Evolutionary conservation across 163 green algal species (phyloP), one percentile per base, ranked within the genome.

Genomic region (Prototheca cutis): DNA sequence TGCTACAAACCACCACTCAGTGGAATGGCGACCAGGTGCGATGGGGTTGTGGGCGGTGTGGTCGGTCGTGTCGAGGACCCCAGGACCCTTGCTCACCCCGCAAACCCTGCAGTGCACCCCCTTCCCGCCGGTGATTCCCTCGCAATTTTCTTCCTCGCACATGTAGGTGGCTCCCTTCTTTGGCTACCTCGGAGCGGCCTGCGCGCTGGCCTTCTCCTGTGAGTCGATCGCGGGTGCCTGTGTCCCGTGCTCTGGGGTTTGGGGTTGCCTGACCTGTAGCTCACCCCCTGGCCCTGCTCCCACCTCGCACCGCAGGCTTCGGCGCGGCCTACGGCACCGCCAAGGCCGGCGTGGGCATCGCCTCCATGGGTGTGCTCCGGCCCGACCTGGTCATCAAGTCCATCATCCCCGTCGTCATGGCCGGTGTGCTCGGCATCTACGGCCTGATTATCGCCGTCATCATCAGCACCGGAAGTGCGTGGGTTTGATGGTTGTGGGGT

Each of bases 311-410:
- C 25, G 23, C 82, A 96, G 89, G 89, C 80, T 94, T 98, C 77
- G 91, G 91, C 34, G 87, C 92, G 8, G 92, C 92, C 15, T 99
- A 99, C 74, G 92, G 92, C 30, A 99, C 92, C 7, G 92, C 92
- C 54, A 99, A 99, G 82, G 89, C 76, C 23, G 93, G 93, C 28
- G 93, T 99, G 2, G 93, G 93, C 40, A 95, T 98, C 63, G 92
- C 93, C 0, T 94, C 88, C 54, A 99, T 99, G 93, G 93, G 93
- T 70, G 93, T 99, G 19, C 96, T 99, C 90, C 77, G 93, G 33
- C 93, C 93, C 8, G 93, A 99, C 78, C 83, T 99, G 65, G 93
- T 99, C 28, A 99, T 99, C 90, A 99, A 99, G 84, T 96, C 86
- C 52, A 98, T 99, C 65, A 84, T 99, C 13, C 92, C 93, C 29